These are phyloP conservation scores for Apiospora koreana DNA, from an alignment of 2,329 filamentous ascomycete species.

Conservation along the genomic window DNA sequence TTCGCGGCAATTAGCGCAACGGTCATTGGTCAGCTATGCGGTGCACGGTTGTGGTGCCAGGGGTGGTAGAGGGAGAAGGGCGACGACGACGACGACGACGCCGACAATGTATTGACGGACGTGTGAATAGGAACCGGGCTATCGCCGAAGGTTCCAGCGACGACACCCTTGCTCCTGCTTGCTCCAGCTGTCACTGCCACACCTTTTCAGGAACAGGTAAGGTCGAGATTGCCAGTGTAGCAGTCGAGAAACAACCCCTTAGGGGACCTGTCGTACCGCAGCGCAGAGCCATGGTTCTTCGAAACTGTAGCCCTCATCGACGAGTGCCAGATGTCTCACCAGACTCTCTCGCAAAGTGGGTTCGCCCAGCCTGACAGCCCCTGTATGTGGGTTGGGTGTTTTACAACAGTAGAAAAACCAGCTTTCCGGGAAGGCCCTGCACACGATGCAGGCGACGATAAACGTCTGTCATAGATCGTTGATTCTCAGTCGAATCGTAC, in stretches of 20 bases:
- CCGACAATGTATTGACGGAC: neutral
- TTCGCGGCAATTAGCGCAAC: neutral
- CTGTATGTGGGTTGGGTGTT: slow-evolving; percentile 5
- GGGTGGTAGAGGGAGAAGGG: neutral
- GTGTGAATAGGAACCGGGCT: neutral
- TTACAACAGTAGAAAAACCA: neutral
- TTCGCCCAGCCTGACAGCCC: neutral
- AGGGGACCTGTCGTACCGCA: neutral
- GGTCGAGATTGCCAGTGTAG: neutral
- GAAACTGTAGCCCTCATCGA: neutral
- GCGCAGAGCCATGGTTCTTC: slow-evolving; percentile 1
- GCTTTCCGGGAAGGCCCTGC: neutral
- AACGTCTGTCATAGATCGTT: neutral
- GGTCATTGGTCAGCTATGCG: neutral
- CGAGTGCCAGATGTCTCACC: neutral
- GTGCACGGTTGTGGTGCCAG: neutral
- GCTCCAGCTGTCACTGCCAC: neutral
- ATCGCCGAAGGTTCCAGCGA: neutral
- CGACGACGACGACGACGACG: neutral
- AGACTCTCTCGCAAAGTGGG: neutral
- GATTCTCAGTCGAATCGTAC: neutral
- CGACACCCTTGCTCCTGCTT: too few relatives aligned
- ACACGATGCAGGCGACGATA: neutral
- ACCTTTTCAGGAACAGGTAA: slow-evolving; percentile 2
- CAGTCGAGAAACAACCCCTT: neutral